A percentile compares a stretch with the other conserved stretches of the same genome.
Evolutionary conservation across 2,329 filamentous ascomycete genomes (phyloP).

Genomic region (Chaetomiaceae sp.): DNA sequence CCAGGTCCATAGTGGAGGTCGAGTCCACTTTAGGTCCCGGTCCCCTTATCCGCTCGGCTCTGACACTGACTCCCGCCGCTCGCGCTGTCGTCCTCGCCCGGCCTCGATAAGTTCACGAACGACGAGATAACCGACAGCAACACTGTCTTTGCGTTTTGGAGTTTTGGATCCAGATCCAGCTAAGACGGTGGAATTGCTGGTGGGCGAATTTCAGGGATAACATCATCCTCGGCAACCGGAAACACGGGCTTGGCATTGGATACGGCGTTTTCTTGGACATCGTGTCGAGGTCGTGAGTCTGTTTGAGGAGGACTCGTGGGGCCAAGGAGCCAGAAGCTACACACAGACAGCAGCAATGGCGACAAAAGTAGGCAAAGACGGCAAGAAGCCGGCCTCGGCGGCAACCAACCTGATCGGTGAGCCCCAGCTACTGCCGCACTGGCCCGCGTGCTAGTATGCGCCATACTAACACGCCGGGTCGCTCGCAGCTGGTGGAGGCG

Average conservation of each 20-base stretch:
- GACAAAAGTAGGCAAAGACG: conserved; percentile 42
- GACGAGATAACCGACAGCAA: neutral
- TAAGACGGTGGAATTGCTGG: neutral
- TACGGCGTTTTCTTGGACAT: conserved; percentile 6
- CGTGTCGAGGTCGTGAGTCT: neutral
- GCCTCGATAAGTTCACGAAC: neutral
- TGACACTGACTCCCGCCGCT: conserved; percentile 11
- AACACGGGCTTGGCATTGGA: conserved; percentile 8
- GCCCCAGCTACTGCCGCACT: conserved; percentile 31
- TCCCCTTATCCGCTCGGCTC: conserved; percentile 1
- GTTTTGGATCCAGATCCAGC: neutral
- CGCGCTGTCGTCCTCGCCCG: neutral
- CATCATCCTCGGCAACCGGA: conserved; percentile 10
- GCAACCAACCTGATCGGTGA: conserved; percentile 88
- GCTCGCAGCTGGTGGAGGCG: conserved; percentile 77
- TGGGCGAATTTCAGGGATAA: neutral
- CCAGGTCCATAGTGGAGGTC: conserved; percentile 8
- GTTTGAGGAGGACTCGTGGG: neutral
- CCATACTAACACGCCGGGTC: conserved; percentile 23
- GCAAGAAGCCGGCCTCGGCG: conserved; percentile 75
- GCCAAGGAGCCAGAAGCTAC: neutral
- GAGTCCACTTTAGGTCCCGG: conserved; percentile 4
- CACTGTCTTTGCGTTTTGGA: neutral
- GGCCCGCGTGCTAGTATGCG: neutral
- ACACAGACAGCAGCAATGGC: conserved; percentile 32